Evolutionary conservation across 306 rosid genomes (phyloP), one percentile per base, ranked within the genome.

Genomic region (Vigna nakashimae): DNA sequence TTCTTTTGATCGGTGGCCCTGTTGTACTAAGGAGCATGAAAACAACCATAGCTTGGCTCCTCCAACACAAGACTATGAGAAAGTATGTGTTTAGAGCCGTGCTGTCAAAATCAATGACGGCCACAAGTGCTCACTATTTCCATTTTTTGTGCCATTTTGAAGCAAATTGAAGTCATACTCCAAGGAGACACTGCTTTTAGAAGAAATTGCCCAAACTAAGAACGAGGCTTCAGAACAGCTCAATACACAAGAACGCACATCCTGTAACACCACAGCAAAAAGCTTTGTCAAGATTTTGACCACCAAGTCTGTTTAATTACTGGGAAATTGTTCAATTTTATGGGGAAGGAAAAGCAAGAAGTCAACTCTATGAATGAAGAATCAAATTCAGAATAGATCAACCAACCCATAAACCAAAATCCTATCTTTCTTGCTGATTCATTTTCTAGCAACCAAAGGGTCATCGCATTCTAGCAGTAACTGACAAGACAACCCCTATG

Each of bases 1-100:
- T 79, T 81, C 89, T 87, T 38, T 89, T 90, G 53, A 90, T 83
- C 49, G 91, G 92, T 71, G 94, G 94, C 50, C 88, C 92, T 62
- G 87, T 86, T 71, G 94, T 75, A 84, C 80, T 80, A 59, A 86
- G 78, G 42, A 84, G 85, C 82, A 85, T 57, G 79, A 84, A 69
- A 65, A 69, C 80, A 89, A 75, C 78, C 98, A 90, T 94, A 57
- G 81, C 93, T 86, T 76, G 89, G 30, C 55, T 75, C 79, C 65
- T 72, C 83, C 85, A 77, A 68, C 82, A 80, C 76, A 86, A 73
- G 42, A 80, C 69, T 83, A 72, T 67, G 72, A 83, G 81, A 76
- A 62, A 76, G 79, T 83, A 82, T 6, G 78, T 80, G 50, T 26
- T 72, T 63, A 72, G 36, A 80, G 85, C 89, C 87, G 87, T 86